Evolutionary conservation across 192 early-diverging fungal genomes (phyloP), one percentile per base, ranked within the genome.

Genomic region (Backusella westeae): DNA sequence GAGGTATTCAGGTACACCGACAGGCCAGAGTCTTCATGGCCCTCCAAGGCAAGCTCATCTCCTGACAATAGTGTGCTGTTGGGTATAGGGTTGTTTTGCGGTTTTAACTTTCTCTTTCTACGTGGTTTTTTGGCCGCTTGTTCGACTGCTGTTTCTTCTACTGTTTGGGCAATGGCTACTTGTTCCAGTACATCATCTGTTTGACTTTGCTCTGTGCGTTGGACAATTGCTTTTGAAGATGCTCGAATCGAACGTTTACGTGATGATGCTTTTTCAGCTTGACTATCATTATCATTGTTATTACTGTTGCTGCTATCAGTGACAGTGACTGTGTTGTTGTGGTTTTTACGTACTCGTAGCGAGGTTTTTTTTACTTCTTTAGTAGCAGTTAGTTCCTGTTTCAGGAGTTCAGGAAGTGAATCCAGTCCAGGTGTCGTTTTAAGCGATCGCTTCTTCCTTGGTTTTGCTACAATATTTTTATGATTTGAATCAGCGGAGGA

Each of bases 181-280:
- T 41, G 19, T 6, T 69, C 68, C 12, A 39, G 15, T 26, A 39
- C 15, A 23, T 21, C 35, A 39, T 38, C 35, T 41, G 34, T 38
- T 9, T 36, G 34, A 21, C 35, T 36, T 69, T 69, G 68, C 10
- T 69, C 68, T 29, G 56, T 63, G 8, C 68, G 35, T 69, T 69
- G 34, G 19, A 36, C 34, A 38, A 69, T 69, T 3, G 68, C 68
- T 39, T 39, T 38, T 35, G 68, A 69, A 4, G 68, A 35, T 12
- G 68, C 68, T 7, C 68, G 68, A 69, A 69, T 69, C 1, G 68
- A 69, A 21, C 68, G 68, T 36, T 69, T 69, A 29, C 56, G 56
- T 63, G 56, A 63, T 10, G 56, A 14, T 26, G 4, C 10, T 9
- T 63, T 63, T 29, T 63, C 56, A 23, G 26, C 56, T 63, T 10